Base-by-base conservation (phyloP, 75 land plant species). In the Cupressus sempervirens region DNA sequence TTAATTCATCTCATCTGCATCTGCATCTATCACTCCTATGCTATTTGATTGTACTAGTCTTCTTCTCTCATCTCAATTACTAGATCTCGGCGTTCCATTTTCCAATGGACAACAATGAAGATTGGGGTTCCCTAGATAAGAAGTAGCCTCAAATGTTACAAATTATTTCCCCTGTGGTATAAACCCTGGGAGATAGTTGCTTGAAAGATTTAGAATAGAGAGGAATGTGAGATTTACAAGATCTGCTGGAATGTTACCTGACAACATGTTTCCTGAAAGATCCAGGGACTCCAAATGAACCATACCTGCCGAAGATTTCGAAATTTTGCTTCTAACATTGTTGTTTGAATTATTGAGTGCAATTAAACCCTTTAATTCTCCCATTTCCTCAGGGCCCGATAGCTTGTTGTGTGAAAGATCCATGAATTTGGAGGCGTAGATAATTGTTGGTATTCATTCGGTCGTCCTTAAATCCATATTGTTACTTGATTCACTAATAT, bases 201-300 rank as follows among this genome's bases (percentile, higher is more conserved):
- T 1, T 3, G 68, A 54, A 5, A 84, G 41, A 62, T 84, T 62
- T 10, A 84, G 35, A 70, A 14, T 5, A 26, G 8, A 23, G 30
- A 84, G 41, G n/a, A 35, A 56, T 15, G 70, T 65, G 45, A 84
- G 68, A 29, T 15, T 68, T 15, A 2, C 12, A 34, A 84, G 74
- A 32, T 67, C 1, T 34, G 18, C 0, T 6, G 85, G 85, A 12
- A 70, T 54, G 12, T 56, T 70, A 0, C 76, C 85, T 18, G 29
- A 54, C 2, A 84, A 26, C 41, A 30, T 34, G 85, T 84, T 84
- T 5, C 74, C 0, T 30, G 68, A 54, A 29, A 84, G 76, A 65
- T 84, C 85, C 14, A 84, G 29, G 15, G 18, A 32, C 16, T 70
- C 85, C 46, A 62, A n/a, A n/a, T n/a, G n/a, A n/a, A n/a, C n/a